Percentiles rank a stretch among this genome's conserved stretches.
Evolutionary conservation across 371 early-diverging fungal genomes (phyloP).

Genomic region (Capillidium heterosporum): DNA sequence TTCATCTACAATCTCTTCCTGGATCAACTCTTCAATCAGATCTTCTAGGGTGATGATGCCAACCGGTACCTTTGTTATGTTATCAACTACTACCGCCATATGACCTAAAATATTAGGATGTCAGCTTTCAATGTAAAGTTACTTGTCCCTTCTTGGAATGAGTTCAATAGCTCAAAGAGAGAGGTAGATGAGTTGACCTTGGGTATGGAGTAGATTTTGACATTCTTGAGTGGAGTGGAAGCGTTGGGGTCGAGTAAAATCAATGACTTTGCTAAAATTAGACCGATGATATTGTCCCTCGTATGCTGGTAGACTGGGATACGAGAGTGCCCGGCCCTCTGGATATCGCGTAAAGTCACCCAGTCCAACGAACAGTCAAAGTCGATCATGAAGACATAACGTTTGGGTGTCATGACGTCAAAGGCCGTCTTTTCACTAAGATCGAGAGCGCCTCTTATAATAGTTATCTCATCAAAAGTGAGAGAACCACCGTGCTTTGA

Average conservation of each 20-base stretch:
- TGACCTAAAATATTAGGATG: conserved; percentile 16
- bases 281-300: conserved; percentile 61
- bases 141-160: conserved; percentile 78
- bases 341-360: conserved; percentile 42
- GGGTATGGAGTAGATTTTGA: conserved; percentile 52
- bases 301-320: conserved; percentile 65
- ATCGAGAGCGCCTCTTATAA: conserved; percentile 80
- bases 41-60: conserved; percentile 94
- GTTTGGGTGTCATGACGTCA: conserved; percentile 69
- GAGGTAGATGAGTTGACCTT: conserved; percentile 50
- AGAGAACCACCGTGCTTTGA: conserved; percentile 48
- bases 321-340: conserved; percentile 71
- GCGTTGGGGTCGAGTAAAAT: conserved; percentile 74
- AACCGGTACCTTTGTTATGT: conserved; percentile 27
- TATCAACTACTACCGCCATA: conserved; percentile 49
- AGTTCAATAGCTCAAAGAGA: conserved; percentile 75
- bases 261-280: conserved; percentile 21
- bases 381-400: conserved; percentile 55
- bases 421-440: conserved; percentile 66
- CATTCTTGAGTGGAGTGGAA: conserved; percentile 39
- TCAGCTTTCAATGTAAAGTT: background rate
- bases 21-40: conserved; percentile 92
- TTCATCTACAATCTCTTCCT: conserved; percentile 84
- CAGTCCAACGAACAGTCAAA: conserved; percentile 45
- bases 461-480: conserved; percentile 78